Evolutionary conservation across 2,329 filamentous ascomycete genomes (phyloP).

Genomic region (Xylariaceae sp.): DNA sequence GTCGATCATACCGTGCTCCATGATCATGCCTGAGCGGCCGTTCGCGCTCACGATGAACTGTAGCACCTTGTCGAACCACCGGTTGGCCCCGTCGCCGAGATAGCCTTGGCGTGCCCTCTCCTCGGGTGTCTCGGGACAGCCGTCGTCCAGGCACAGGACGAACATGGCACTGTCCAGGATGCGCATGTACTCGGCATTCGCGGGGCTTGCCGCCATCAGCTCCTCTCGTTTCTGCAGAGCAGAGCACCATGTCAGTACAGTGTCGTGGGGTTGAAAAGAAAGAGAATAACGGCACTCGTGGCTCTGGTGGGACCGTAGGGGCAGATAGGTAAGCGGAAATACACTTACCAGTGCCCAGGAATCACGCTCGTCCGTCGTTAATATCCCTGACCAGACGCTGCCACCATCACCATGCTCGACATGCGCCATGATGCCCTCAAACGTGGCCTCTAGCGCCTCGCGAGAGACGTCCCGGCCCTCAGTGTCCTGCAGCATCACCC

Average conservation of each 20-base stretch:
- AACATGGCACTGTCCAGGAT: slow-evolving; percentile 7
- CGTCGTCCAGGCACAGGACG: slow-evolving; percentile 6
- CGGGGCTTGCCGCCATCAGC: slow-evolving; percentile 1
- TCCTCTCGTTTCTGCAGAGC: slow-evolving; percentile 4
- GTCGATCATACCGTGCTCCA: slow-evolving; percentile 6
- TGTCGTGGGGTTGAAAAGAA: neutral
- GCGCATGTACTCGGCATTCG: slow-evolving; percentile 6
- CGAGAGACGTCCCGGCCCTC: neutral
- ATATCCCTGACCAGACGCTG: slow-evolving; percentile 1
- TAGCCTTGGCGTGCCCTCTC: slow-evolving; percentile 2
- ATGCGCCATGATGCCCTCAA: neutral
- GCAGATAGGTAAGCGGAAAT: no score
- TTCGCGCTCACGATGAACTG: slow-evolving; percentile 8
- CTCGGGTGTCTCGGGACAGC: slow-evolving; percentile 2
- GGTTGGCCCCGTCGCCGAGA: slow-evolving; percentile 6
- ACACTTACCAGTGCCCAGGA: slow-evolving; percentile 1
- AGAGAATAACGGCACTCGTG: neutral
- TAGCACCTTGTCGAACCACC: slow-evolving; percentile 8
- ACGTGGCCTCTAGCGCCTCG: neutral
- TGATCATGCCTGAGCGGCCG: slow-evolving; percentile 6
- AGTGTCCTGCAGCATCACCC: no score
- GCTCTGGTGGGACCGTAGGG: no score
- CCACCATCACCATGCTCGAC: neutral
- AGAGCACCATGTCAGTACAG: no score
- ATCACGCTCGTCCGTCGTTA: slow-evolving; percentile 1